phyloP scores from a whole-genome alignment of 352 stramenopile species.

The Chrysophaeum taylorii region DNA sequence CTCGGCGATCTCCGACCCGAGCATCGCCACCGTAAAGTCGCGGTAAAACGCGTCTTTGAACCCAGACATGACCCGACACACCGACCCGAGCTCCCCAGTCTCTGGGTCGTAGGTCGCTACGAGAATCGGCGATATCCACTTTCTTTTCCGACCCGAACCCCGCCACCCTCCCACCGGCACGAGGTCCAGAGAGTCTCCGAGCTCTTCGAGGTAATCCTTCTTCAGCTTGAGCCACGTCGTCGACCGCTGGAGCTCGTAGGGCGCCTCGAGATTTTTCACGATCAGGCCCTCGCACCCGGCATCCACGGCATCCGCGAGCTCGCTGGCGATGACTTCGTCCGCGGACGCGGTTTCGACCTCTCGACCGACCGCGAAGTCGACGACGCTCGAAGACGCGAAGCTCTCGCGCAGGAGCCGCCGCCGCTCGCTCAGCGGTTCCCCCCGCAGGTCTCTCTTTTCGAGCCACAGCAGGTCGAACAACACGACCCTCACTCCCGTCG shows the following conservation, averaged over 20 bases:
- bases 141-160: conserved; percentile 78
- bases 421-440: conserved; percentile 10
- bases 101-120: conserved; percentile 2
- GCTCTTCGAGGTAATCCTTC: conserved; percentile 97
- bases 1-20: not conserved
- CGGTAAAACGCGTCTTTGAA: conserved; percentile 35
- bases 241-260: conserved; percentile 57
- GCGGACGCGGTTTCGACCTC: not conserved
- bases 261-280: conserved; percentile 24
- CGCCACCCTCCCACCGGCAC: conserved; percentile 95
- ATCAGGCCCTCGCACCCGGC: conserved; percentile 22
- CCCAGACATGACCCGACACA: conserved; percentile 25
- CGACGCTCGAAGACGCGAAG: not conserved
- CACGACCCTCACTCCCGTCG: conserved; percentile 11
- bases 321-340: conserved; percentile 12
- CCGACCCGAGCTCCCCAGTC: not conserved
- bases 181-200: conserved; percentile 94
- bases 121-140: conserved; percentile 16
- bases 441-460: conserved; percentile 1
- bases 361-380: conserved; percentile 17
- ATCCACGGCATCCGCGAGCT: conserved; percentile 15
- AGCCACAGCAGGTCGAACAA: conserved; percentile 24
- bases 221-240: conserved; percentile 99
- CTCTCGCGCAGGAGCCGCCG: not conserved
- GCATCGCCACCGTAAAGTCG: conserved; percentile 11